Evolutionary conservation across 2,329 filamentous ascomycete genomes (phyloP).

Genomic region (Camillea tinctor): DNA sequence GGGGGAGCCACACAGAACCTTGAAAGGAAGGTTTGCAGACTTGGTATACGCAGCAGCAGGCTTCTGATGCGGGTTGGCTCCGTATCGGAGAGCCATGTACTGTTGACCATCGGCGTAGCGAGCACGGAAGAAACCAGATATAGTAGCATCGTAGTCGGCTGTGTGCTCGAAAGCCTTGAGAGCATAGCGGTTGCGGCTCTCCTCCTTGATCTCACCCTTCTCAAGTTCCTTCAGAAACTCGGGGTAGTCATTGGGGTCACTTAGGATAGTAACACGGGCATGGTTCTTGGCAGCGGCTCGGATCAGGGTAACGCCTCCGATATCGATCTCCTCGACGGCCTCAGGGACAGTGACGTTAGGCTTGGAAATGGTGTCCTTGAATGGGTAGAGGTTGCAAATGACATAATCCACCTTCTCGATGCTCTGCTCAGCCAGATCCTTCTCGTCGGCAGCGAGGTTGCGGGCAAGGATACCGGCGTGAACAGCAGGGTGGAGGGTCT

Average conservation of each 20-base stretch:
- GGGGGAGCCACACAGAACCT: slow-evolving; percentile 82
- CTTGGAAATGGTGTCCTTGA: slow-evolving; percentile 97
- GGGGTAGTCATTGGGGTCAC: slow-evolving; percentile 89
- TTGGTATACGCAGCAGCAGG: slow-evolving; percentile 81
- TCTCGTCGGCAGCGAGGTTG: slow-evolving; percentile 91
- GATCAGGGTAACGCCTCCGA: slow-evolving; percentile 94
- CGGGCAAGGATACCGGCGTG: slow-evolving; percentile 90
- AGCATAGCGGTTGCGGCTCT: slow-evolving; percentile 83
- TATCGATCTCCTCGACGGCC: slow-evolving; percentile 98
- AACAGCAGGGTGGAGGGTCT: slow-evolving; percentile 95
- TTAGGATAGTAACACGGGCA: slow-evolving; percentile 89
- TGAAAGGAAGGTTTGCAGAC: slow-evolving; percentile 82
- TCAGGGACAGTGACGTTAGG: slow-evolving; percentile 95
- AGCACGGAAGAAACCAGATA: slow-evolving; percentile 96
- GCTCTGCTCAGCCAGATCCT: slow-evolving; percentile 92
- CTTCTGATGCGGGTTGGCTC: slow-evolving; percentile 97
- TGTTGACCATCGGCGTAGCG: slow-evolving; percentile 88
- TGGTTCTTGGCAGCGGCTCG: slow-evolving; percentile 98
- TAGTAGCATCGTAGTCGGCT: slow-evolving; percentile 91
- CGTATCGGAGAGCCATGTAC: slow-evolving; percentile 85
- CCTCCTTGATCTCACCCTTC: slow-evolving; percentile 80
- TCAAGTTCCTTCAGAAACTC: slow-evolving; percentile 91
- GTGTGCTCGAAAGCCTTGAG: slow-evolving; percentile 99
- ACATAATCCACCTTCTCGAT: slow-evolving; percentile 95
- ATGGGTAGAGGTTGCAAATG: slow-evolving; percentile 98